phyloP scores from a whole-genome alignment of 306 rosid genomes.

The Lathyrus tuberosus region DNA sequence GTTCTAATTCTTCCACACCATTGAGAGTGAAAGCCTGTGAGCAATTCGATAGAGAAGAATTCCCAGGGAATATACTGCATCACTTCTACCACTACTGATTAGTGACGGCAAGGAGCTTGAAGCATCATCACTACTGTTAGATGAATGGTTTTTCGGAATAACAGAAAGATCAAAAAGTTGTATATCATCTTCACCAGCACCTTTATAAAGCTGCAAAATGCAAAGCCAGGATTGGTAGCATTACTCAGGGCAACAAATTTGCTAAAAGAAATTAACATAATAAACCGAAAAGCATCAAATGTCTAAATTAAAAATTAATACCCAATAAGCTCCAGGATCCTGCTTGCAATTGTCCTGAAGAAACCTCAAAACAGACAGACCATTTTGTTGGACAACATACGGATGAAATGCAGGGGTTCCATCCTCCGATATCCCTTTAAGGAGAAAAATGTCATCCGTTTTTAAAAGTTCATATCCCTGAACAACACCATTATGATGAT shows the following conservation, averaged over 20 bases:
- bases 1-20: constrained; percentile 60
- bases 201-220: constrained; percentile 84
- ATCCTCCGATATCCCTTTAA: constrained; percentile 92
- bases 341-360: constrained; percentile 96
- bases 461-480: constrained; percentile 95
- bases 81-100: constrained; percentile 72
- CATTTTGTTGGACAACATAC: constrained; percentile 91
- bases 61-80: constrained; percentile 86
- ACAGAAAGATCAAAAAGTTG: constrained; percentile 95
- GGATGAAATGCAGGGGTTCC: constrained; percentile 98
- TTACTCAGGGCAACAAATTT: constrained; percentile 14
- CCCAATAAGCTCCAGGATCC: constrained; percentile 99
- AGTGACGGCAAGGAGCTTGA: constrained; percentile 72
- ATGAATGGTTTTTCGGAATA: constrained; percentile 71
- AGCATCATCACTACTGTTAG: constrained; percentile 62
- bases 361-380: constrained; percentile 95
- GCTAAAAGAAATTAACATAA: not conserved
- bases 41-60: constrained; percentile 89
- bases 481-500: constrained; percentile 93
- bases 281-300: constrained; percentile 17
- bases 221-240: constrained; percentile 33
- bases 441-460: constrained; percentile 87
- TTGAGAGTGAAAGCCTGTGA: constrained; percentile 90
- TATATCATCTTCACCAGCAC: constrained; percentile 92
- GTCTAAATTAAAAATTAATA: constrained; percentile 39